Evolutionary conservation across 2,329 filamentous ascomycete species (phyloP), one percentile per base, ranked within the genome.

Genomic region (Talaromyces verruculosus): DNA sequence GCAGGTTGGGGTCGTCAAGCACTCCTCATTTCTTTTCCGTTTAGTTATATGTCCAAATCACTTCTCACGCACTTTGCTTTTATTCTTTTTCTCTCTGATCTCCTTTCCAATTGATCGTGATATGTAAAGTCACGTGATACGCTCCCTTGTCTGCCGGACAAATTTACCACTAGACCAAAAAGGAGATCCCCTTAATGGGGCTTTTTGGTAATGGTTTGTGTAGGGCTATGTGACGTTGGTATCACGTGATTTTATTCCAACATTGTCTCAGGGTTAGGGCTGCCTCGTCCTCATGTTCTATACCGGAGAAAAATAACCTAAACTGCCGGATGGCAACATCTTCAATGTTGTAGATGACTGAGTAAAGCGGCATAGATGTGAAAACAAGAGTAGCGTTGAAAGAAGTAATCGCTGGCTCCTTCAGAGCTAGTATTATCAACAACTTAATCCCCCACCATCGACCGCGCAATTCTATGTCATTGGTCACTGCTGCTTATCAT

Each of bases 391-490:
- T 25, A 47, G 22, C 13, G 47, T 17, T 17, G 17, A 49, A 49
- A 49, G 47, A 28, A 49, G 22, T 17, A 28, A 49, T 49, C 22
- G 22, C 47, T 49, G 47, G 22, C 13, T 3, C 13, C 10, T 5
- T 49, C 28, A 15, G 45, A 49, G 8, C 25, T 51, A 45, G 8
- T 19, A n/a, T 43, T 17, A 10, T 22, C 1, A n/a, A 8, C 4
- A n/a, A 17, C n/a, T 45, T 2, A 8, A 47, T n/a, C 4, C 25
- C 49, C 37, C 61, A 39, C 11, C 62, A 49, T 58, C 13, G 39
- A 64, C 51, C 51, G 62, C 62, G 62, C 62, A 64, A 58, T 37
- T 64, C n/a, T 30, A 58, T 49, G 7, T 55, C n/a, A 63, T 63
- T 63, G 61, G 61, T 17, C 22, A 11, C 33, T n/a, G 53, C 22